Evolutionary conservation across 1,284 basidiomycete species (phyloP).

Genomic region (Exobasidium cylindrosporum): DNA sequence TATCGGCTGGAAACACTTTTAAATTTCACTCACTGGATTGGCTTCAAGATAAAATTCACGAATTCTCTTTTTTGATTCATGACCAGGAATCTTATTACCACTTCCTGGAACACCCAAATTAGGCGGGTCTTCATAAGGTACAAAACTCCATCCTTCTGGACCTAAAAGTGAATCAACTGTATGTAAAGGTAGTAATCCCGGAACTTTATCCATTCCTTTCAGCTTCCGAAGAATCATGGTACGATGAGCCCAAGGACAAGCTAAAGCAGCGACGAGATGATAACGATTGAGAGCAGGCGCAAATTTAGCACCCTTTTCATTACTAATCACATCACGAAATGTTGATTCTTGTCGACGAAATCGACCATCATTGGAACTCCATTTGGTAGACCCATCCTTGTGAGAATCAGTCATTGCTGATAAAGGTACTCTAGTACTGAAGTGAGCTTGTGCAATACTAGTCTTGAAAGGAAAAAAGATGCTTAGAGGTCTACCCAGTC

Average conservation of each 20-base stretch:
- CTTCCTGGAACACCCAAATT: slow-evolving; percentile 26
- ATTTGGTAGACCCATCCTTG: slow-evolving; percentile 37
- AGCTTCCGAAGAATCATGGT: slow-evolving; percentile 82
- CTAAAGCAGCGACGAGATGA: slow-evolving; percentile 41
- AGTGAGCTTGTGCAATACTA: too few relatives aligned
- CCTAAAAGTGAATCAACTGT: slow-evolving; percentile 82
- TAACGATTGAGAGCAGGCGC: slow-evolving; percentile 73
- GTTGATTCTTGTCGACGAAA: slow-evolving; percentile 73
- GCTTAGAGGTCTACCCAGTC: too few relatives aligned
- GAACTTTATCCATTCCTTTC: slow-evolving; percentile 82
- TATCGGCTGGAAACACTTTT: too few relatives aligned
- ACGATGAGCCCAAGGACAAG: slow-evolving; percentile 82
- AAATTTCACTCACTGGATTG: slow-evolving; percentile 60
- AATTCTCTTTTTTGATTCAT: slow-evolving; percentile 64
- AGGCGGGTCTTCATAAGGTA: slow-evolving; percentile 50
- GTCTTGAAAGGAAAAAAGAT: too few relatives aligned
- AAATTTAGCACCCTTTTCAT: slow-evolving; percentile 69
- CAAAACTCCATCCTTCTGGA: slow-evolving; percentile 81
- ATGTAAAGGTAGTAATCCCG: slow-evolving; percentile 62
- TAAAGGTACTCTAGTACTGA: too few relatives aligned
- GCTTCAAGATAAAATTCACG: slow-evolving; percentile 81
- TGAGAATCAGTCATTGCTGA: slow-evolving; percentile 21
- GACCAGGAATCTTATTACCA: slow-evolving; percentile 45
- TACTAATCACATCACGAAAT: slow-evolving; percentile 68
- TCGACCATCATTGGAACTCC: slow-evolving; percentile 67